These are phyloP conservation scores for Cystobasidium ongulense DNA, from an alignment of 768 basidiomycete genomes.

Conservation along the genomic window DNA sequence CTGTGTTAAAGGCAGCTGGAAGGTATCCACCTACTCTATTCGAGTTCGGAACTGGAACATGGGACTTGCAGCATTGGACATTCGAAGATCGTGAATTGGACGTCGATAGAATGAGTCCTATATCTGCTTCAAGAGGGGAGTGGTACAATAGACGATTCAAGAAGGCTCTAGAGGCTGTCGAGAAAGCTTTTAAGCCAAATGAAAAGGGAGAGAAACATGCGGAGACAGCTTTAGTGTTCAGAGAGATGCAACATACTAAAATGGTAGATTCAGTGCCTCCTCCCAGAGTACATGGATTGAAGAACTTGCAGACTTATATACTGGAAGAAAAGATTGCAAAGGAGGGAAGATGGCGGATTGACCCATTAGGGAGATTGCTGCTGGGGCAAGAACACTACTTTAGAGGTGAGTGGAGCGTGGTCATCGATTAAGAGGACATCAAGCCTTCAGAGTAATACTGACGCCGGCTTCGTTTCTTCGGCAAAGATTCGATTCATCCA, in stretches of 20 bases:
- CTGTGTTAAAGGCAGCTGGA: background rate
- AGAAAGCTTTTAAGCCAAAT: background rate
- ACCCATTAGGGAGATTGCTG: background rate
- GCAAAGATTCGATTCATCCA: slow-evolving; percentile 11
- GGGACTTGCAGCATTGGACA: slow-evolving; percentile 26
- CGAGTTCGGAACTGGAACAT: slow-evolving; percentile 12
- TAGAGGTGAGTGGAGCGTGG: background rate
- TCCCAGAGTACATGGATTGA: slow-evolving; percentile 15
- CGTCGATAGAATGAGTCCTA: slow-evolving; percentile 8
- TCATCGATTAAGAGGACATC: background rate
- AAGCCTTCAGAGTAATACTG: background rate
- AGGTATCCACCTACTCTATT: slow-evolving; percentile 6
- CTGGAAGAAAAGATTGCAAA: background rate
- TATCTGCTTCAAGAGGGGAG: background rate
- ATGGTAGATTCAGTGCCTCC: slow-evolving; percentile 21
- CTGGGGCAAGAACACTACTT: slow-evolving; percentile 11
- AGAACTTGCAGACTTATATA: background rate
- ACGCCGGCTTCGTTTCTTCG: background rate
- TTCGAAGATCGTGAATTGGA: slow-evolving; percentile 16
- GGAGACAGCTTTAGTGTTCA: slow-evolving; percentile 5
- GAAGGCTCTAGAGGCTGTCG: background rate
- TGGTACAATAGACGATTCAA: background rate
- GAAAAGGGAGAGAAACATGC: background rate
- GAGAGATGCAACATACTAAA: slow-evolving; percentile 26
- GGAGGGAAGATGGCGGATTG: background rate